Evolutionary conservation across 2,329 filamentous ascomycete species (phyloP).

Genomic region (Metarhizium guizhouense): DNA sequence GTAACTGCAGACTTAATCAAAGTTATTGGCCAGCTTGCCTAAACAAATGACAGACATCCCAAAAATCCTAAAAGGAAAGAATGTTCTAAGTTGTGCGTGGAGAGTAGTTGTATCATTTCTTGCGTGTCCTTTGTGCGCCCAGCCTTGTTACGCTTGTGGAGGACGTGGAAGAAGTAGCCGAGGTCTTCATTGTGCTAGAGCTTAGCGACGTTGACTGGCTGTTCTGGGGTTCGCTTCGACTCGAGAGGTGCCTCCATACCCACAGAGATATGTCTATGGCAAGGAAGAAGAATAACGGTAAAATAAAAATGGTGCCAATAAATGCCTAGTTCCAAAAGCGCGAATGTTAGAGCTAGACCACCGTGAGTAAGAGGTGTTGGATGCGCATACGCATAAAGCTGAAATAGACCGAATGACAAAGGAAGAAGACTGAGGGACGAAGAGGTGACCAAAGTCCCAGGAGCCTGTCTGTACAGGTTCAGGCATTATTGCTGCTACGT

Average conservation of each 20-base stretch:
- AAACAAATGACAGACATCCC: constrained; percentile 14
- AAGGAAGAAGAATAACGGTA: constrained; percentile 39
- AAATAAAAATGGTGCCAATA: constrained; percentile 35
- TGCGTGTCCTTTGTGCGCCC: constrained; percentile 3
- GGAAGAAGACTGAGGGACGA: constrained; percentile 20
- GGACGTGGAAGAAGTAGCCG: background rate
- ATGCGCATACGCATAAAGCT: constrained; percentile 25
- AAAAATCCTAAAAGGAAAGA: background rate
- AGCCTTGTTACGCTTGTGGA: constrained; percentile 2
- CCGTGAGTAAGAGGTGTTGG: background rate
- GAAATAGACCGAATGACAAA: constrained; percentile 27
- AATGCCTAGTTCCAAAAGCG: constrained; percentile 23
- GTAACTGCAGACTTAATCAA: constrained; percentile 91
- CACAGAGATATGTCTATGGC: constrained; percentile 43
- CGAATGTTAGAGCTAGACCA: constrained; percentile 5
- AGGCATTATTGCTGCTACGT: constrained; percentile 15
- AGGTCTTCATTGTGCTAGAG: background rate
- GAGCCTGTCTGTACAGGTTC: constrained; percentile 13
- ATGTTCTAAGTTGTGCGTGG: background rate
- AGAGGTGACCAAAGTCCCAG: constrained; percentile 16
- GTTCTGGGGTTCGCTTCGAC: constrained; percentile 6
- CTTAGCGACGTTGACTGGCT: background rate
- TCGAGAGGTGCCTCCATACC: constrained; percentile 36
- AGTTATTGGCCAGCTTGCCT: constrained; percentile 63
- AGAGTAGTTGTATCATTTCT: background rate